phyloP scores from a whole-genome alignment of 257 asterid genomes.

The Solanum rostratum region DNA sequence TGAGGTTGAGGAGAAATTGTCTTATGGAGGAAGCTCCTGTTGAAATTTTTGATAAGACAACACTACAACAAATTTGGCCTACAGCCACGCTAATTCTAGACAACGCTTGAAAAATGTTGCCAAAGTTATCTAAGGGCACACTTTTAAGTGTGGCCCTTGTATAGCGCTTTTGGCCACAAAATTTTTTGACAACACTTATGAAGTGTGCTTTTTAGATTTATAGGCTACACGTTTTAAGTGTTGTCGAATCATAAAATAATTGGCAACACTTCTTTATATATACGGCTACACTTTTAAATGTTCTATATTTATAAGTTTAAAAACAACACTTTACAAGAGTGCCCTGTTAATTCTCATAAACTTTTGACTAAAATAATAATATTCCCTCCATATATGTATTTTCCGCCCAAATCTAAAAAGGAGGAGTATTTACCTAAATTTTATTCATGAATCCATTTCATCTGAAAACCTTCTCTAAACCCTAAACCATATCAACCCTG shows the following conservation, averaged over 20 bases:
- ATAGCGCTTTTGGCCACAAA: neutral
- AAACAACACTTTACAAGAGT: neutral
- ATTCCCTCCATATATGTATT: too few relatives aligned
- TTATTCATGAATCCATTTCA: too few relatives aligned
- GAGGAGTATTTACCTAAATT: too few relatives aligned
- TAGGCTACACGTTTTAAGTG: neutral
- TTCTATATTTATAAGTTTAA: too few relatives aligned
- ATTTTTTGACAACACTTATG: neutral
- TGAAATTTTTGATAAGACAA: too few relatives aligned
- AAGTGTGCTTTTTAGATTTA: neutral
- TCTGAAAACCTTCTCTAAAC: too few relatives aligned
- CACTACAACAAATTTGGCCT: too few relatives aligned
- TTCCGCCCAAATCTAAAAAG: neutral
- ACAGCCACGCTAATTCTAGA: too few relatives aligned
- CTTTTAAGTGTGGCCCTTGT: neutral
- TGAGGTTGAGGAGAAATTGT: too few relatives aligned
- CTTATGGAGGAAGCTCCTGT: too few relatives aligned
- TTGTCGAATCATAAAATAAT: too few relatives aligned
- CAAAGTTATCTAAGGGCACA: neutral
- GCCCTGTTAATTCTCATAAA: neutral
- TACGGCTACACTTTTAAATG: neutral
- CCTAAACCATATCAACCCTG: conserved; percentile 14
- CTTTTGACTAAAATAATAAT: too few relatives aligned
- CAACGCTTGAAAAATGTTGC: neutral
- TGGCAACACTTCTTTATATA: neutral